These are phyloP conservation scores for Pseudevernia furfuracea DNA, from an alignment of 495 filamentous ascomycete genomes.

Conservation along the genomic window DNA sequence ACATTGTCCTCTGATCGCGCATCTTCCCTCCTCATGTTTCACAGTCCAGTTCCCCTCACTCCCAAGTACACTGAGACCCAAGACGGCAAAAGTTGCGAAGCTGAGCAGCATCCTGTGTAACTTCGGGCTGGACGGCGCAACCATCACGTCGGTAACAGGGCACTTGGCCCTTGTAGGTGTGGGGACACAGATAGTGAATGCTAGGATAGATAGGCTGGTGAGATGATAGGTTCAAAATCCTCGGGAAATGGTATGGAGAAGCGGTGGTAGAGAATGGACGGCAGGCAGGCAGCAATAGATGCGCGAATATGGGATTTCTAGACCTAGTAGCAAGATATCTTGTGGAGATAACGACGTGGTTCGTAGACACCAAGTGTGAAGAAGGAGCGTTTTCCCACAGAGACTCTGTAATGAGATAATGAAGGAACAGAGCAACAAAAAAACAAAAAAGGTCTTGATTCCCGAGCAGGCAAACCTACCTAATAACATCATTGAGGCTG, in stretches of 20 bases:
- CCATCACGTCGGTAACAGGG: neutral
- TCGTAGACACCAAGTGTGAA: neutral
- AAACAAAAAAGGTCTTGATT: neutral
- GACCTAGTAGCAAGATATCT: neutral
- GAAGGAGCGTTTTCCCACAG: neutral
- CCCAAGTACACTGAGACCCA: neutral
- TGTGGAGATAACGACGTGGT: neutral
- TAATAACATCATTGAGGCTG: neutral
- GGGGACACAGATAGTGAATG: neutral
- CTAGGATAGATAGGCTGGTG: neutral
- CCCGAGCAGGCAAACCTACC: neutral
- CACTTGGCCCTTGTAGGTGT: conserved; percentile 1
- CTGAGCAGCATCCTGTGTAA: neutral
- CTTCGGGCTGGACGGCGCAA: neutral
- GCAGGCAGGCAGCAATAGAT: conserved; percentile 13
- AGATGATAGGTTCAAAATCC: neutral
- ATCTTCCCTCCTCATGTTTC: conserved; percentile 82
- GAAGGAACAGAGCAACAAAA: no score
- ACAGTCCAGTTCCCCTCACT: conserved; percentile 33
- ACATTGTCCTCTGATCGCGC: conserved; percentile 85
- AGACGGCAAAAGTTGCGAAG: conserved; percentile 8
- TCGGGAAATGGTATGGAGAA: neutral
- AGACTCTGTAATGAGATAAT: neutral
- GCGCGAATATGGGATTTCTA: neutral
- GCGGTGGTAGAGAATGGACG: neutral